Percentiles rank a stretch among this genome's conserved stretches.
These are phyloP conservation scores for Fusarium fujikuroi DNA, from an alignment of 2,329 filamentous ascomycete genomes.

Conservation along the genomic window DNA sequence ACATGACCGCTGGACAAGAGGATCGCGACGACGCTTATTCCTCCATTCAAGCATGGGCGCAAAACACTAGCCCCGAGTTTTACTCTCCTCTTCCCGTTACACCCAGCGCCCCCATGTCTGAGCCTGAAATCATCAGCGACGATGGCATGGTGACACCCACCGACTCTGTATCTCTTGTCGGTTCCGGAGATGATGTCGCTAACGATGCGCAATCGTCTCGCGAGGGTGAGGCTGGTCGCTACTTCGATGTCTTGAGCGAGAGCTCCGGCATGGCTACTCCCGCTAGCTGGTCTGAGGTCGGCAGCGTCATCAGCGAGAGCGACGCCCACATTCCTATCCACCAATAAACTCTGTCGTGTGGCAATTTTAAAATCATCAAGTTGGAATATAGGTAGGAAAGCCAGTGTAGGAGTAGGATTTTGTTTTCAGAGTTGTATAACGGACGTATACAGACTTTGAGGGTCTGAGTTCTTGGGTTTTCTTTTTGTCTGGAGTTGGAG, in stretches of 20 bases:
- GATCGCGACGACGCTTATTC: conserved; percentile 62
- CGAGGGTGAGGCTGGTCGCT: conserved; percentile 51
- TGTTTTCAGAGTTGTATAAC: conserved; percentile 8
- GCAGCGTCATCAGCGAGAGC: conserved; percentile 69
- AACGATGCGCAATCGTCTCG: conserved; percentile 54
- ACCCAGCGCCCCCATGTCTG: conserved; percentile 60
- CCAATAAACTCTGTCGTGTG: conserved; percentile 35
- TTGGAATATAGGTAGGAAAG: background rate
- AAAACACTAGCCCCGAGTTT: conserved; percentile 63
- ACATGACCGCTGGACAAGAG: conserved; percentile 63
- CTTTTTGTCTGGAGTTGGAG: conserved; percentile 32
- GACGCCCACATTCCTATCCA: conserved; percentile 53
- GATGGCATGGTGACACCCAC: conserved; percentile 68
- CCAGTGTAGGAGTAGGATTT: background rate
- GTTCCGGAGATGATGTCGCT: conserved; percentile 60
- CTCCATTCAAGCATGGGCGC: conserved; percentile 73
- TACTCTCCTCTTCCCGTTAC: conserved; percentile 70
- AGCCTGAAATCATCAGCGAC: conserved; percentile 60
- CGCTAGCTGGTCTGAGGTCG: conserved; percentile 72
- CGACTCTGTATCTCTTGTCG: conserved; percentile 66
- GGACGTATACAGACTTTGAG: background rate
- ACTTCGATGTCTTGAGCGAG: conserved; percentile 68
- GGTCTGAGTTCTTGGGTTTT: background rate
- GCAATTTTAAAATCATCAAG: background rate
- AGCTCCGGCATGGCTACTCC: conserved; percentile 69